These are phyloP conservation scores for Priceomyces medius DNA, from an alignment of 805 yeast species.

Conservation along the genomic window DNA sequence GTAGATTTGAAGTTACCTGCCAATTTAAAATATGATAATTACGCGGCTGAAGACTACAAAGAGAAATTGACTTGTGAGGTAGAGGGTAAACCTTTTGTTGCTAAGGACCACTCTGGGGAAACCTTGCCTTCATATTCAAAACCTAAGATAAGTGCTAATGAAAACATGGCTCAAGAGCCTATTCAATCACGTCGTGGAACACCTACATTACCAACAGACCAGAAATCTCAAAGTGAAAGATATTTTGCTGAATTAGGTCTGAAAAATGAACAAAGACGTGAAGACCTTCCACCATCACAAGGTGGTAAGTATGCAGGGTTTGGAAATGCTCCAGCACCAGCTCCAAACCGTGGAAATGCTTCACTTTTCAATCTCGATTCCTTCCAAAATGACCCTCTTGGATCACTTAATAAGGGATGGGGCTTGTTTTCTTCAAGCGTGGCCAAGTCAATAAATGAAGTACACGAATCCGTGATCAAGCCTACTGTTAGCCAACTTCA, in stretches of 20 bases:
- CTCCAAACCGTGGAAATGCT: slow-evolving; percentile 33
- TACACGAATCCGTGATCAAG: slow-evolving; percentile 82
- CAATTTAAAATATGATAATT: slow-evolving; percentile 77
- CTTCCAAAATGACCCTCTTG: slow-evolving; percentile 80
- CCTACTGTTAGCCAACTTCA: slow-evolving; percentile 82
- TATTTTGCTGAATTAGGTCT: slow-evolving; percentile 81
- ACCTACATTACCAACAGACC: slow-evolving; percentile 29
- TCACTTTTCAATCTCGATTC: slow-evolving; percentile 63
- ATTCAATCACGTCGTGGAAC: slow-evolving; percentile 44
- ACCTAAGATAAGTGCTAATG: slow-evolving; percentile 4
- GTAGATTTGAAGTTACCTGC: slow-evolving; percentile 63
- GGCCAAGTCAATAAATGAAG: slow-evolving; percentile 78
- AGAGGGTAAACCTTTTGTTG: slow-evolving; percentile 68
- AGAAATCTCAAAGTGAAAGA: slow-evolving; percentile 67
- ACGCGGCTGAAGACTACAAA: slow-evolving; percentile 93
- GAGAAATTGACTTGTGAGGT: slow-evolving; percentile 71
- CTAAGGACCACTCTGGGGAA: slow-evolving; percentile 58
- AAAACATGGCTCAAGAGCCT: slow-evolving; percentile 21
- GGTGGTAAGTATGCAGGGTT: slow-evolving; percentile 94
- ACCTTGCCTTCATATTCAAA: slow-evolving; percentile 30
- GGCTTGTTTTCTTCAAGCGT: slow-evolving; percentile 86
- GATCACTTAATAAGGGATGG: slow-evolving; percentile 93
- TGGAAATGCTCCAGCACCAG: slow-evolving; percentile 72
- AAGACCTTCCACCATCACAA: slow-evolving; percentile 81
- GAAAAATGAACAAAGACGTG: slow-evolving; percentile 70